Percentiles rank a stretch among this genome's conserved stretches.
These are phyloP conservation scores for Tylopilus subfusipes DNA, from an alignment of 768 basidiomycete genomes.

Conservation along the genomic window DNA sequence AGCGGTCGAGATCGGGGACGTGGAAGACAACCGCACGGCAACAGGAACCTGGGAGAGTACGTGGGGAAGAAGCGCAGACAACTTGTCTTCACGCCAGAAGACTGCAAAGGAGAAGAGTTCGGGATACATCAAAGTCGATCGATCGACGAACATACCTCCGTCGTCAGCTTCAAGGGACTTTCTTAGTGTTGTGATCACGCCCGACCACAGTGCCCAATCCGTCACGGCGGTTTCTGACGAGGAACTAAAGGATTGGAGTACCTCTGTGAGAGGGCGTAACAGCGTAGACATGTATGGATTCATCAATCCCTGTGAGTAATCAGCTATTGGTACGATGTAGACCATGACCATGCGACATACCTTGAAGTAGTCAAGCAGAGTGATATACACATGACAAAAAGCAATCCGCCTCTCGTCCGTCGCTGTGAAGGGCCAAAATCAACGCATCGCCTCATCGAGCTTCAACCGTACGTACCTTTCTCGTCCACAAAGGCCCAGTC, in stretches of 20 bases:
- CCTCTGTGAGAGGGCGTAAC: slow-evolving; percentile 60
- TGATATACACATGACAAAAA: slow-evolving; percentile 71
- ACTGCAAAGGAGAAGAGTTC: slow-evolving; percentile 40
- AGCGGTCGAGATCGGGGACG: background rate
- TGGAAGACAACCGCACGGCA: slow-evolving; percentile 33
- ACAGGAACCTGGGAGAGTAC: slow-evolving; percentile 66
- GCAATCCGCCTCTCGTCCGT: slow-evolving; percentile 54
- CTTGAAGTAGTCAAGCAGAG: slow-evolving; percentile 86
- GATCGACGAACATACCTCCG: slow-evolving; percentile 49
- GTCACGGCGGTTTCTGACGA: slow-evolving; percentile 20
- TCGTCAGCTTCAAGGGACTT: slow-evolving; percentile 79
- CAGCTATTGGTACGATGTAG: background rate
- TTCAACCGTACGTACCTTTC: slow-evolving; percentile 34
- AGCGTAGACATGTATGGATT: slow-evolving; percentile 86
- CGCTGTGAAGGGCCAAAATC: slow-evolving; percentile 1
- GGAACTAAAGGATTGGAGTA: slow-evolving; percentile 49
- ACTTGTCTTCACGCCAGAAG: slow-evolving; percentile 87
- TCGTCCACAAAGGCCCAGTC: slow-evolving; percentile 88
- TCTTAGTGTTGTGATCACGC: slow-evolving; percentile 56
- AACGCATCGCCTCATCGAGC: background rate
- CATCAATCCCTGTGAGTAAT: slow-evolving; percentile 62
- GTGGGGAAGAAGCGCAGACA: slow-evolving; percentile 56
- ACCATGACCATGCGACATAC: slow-evolving; percentile 35
- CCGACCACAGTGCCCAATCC: slow-evolving; percentile 56
- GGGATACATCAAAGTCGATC: background rate